Base-by-base conservation (phyloP, 352 stramenopile genomes). In the Lagenidium sp. region DNA sequence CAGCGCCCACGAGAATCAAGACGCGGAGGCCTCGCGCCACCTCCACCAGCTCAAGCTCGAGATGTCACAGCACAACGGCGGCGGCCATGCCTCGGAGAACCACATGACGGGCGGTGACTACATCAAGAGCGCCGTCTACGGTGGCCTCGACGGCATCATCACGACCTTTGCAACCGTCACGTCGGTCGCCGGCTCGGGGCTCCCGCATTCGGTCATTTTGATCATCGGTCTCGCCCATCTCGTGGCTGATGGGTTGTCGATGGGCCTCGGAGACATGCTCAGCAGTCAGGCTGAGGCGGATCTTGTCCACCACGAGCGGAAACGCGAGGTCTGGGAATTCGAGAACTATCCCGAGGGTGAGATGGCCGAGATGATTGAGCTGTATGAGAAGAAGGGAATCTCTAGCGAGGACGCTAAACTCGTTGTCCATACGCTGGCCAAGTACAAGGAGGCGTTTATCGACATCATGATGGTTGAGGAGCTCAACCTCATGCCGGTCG, bases 381-480 rank as follows among this genome's bases (percentile, higher is more conserved):
- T 98, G 32, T 98, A 98, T 54, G 72, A 94, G 55, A 73, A 82
- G 48, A 79, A 87, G 50, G 93, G 94, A 18, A 95, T 98, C 59
- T 75, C 63, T 5, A 79, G 64, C 13, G 75, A 96, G 5, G 93
- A 98, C 74, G 92, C 94, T 5, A 71, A 68, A 41, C 53, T 87
- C 6, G 85, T 98, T 3, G 88, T 98, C 40, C 66, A 85, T 44
- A 98, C 88, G 24, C 84, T 98, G 65, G 68, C 91, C 44, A 98
- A 98, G 71, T 98, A 98, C 73, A 95, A 96, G 50, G 83, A 98
- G 41, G 95, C 96, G 23, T 98, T 98, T 65, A 90, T 98, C 26
- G 92, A 98, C 69, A 82, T 97, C 41, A 98, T 98, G 94, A 98
- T 98, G 90, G 65, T 93, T 18, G 87, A 98, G 50, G 94, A 98